Percentiles rank a stretch among this genome's conserved stretches.
Evolutionary conservation across 1,139 yeast species (phyloP).

Genomic region (Saccharomyces hybrid): DNA sequence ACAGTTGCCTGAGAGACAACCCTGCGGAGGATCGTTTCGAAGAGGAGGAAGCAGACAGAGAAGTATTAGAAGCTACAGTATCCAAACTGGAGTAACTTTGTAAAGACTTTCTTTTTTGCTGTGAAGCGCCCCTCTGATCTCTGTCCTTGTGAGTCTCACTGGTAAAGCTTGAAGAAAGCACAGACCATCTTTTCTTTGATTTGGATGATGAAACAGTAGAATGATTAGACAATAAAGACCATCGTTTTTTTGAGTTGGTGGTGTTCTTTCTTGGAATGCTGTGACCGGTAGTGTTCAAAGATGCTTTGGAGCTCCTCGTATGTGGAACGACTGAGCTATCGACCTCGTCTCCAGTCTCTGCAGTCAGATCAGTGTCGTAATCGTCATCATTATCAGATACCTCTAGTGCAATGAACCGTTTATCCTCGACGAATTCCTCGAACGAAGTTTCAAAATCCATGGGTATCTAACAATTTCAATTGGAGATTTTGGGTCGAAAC

Average conservation of each 20-base stretch:
- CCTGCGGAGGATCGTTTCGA: constrained; percentile 28
- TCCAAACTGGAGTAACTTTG: background rate
- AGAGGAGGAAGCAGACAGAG: constrained; percentile 8
- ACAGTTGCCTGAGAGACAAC: constrained; percentile 26
- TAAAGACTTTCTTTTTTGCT: constrained; percentile 17
- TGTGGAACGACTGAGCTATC: background rate
- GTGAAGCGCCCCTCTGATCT: constrained; percentile 14
- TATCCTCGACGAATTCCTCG: constrained; percentile 8
- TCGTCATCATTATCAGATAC: constrained; percentile 30
- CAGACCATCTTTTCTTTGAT: constrained; percentile 29
- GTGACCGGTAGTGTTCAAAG: background rate
- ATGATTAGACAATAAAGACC: constrained; percentile 28
- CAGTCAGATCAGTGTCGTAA: constrained; percentile 16
- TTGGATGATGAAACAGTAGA: constrained; percentile 13
- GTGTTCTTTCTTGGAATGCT: constrained; percentile 4
- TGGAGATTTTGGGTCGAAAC: background rate
- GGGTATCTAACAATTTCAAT: background rate
- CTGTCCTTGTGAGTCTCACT: constrained; percentile 9
- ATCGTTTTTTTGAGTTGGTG: constrained; percentile 21
- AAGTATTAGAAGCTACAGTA: background rate
- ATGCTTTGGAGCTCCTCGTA: background rate
- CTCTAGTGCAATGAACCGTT: constrained; percentile 28
- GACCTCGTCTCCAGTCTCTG: constrained; percentile 6
- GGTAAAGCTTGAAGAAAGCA: constrained; percentile 20
- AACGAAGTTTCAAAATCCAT: constrained; percentile 12